Percentiles rank a stretch among this genome's conserved stretches.
These are phyloP conservation scores for Penicillium glabrum DNA, from an alignment of 2,329 filamentous ascomycete species.

Conservation along the genomic window DNA sequence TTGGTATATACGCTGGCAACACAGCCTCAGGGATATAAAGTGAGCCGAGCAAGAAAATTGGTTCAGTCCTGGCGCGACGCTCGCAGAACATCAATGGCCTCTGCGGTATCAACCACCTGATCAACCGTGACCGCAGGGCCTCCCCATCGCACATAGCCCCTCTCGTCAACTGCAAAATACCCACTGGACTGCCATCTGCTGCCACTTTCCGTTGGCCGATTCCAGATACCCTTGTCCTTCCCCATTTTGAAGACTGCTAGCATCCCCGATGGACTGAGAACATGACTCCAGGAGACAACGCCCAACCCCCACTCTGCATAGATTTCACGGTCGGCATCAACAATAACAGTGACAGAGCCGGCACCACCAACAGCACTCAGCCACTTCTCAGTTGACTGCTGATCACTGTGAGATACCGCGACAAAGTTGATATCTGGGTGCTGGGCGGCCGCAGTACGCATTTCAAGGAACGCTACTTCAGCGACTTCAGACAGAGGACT, in stretches of 20 bases:
- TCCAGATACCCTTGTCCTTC: constrained; percentile 16
- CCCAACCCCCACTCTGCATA: constrained; percentile 10
- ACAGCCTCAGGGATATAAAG: not conserved
- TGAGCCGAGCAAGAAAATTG: not conserved
- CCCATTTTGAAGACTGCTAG: constrained; percentile 5
- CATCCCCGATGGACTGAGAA: constrained; percentile 1
- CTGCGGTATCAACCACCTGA: constrained; percentile 2
- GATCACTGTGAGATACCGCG: constrained; percentile 11
- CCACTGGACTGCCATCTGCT: constrained; percentile 25
- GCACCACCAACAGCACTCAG: constrained; percentile 1
- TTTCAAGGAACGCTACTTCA: constrained; percentile 4
- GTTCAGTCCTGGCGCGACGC: not conserved
- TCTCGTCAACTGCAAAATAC: constrained; percentile 15
- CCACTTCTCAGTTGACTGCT: constrained; percentile 10
- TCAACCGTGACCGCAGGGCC: not conserved
- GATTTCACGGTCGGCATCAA: constrained; percentile 5
- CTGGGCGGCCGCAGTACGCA: constrained; percentile 5
- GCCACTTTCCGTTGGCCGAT: constrained; percentile 26
- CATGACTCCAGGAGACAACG: constrained; percentile 4
- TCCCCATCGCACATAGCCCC: constrained; percentile 9
- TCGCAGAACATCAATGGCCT: constrained; percentile 1
- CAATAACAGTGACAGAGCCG: constrained; percentile 4
- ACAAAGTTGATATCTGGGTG: constrained; percentile 11
- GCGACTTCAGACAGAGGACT: not conserved
- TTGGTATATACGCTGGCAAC: not conserved